Percentiles rank a stretch among this genome's conserved stretches.
Conservation (phyloP, 2,329 filamentous ascomycete genomes). For the Rhinocladiella mackenziei region DNA sequence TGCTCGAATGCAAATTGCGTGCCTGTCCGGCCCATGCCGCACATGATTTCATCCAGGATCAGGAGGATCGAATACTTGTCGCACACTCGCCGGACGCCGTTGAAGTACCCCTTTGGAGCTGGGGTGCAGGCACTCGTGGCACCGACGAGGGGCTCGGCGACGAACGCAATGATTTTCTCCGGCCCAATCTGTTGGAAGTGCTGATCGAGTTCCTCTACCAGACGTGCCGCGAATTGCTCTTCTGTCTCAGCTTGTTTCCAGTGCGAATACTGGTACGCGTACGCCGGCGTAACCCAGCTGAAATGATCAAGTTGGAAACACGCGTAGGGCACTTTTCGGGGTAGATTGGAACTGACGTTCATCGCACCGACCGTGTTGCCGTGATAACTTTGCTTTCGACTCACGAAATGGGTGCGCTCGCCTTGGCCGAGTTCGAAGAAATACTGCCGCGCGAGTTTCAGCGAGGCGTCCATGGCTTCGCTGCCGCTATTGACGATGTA, state of each 20-base stretch:
- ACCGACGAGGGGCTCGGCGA: conserved; percentile 50
- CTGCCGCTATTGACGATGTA: conserved; percentile 60
- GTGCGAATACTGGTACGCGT: conserved; percentile 39
- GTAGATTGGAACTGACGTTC: conserved; percentile 38
- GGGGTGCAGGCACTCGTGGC: conserved; percentile 52
- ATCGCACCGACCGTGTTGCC: conserved; percentile 50
- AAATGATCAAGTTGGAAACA: conserved; percentile 24
- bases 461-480: conserved; percentile 46
- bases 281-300: conserved; percentile 31
- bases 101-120: conserved; percentile 52
- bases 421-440: conserved; percentile 42
- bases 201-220: conserved; percentile 46
- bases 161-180: conserved; percentile 47
- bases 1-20: conserved; percentile 23
- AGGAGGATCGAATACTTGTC: conserved; percentile 64
- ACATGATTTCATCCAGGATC: conserved; percentile 66
- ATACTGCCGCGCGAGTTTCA: conserved; percentile 51
- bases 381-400: conserved; percentile 47
- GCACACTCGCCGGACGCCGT: conserved; percentile 53
- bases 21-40: conserved; percentile 55
- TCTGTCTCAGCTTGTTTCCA: conserved; percentile 37
- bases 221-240: conserved; percentile 39
- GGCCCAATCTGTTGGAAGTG: conserved; percentile 48
- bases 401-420: conserved; percentile 39
- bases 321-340: conserved; percentile 35